Evolutionary conservation across 2,329 filamentous ascomycete genomes (phyloP).

Genomic region (Colletotrichum sp.): DNA sequence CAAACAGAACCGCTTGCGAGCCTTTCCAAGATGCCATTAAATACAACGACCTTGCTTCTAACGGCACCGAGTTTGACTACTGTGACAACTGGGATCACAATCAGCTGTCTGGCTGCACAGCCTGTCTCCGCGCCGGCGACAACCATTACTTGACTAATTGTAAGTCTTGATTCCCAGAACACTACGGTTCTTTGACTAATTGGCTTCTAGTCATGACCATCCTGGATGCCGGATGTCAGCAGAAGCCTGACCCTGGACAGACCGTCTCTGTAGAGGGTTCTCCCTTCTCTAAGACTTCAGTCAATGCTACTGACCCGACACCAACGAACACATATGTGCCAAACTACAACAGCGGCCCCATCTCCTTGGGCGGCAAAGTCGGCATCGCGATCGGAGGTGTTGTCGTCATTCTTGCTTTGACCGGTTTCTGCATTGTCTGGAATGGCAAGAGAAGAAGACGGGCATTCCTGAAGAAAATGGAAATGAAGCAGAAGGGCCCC

Average conservation of each 20-base stretch:
- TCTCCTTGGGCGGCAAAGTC: slow-evolving; percentile 60
- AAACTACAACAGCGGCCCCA: slow-evolving; percentile 46
- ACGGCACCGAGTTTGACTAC: slow-evolving; percentile 55
- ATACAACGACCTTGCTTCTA: slow-evolving; percentile 53
- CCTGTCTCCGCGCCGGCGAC: slow-evolving; percentile 47
- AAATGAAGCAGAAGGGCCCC: slow-evolving; percentile 36
- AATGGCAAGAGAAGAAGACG: slow-evolving; percentile 61
- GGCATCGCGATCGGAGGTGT: slow-evolving; percentile 62
- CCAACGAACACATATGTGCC: slow-evolving; percentile 43
- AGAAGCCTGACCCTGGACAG: slow-evolving; percentile 51
- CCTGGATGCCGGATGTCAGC: slow-evolving; percentile 61
- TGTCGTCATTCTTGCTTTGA: slow-evolving; percentile 48
- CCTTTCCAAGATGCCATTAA: slow-evolving; percentile 50
- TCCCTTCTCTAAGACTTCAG: slow-evolving; percentile 52
- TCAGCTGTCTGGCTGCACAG: slow-evolving; percentile 47
- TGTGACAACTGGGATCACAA: slow-evolving; percentile 53
- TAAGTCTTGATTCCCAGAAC: slow-evolving; percentile 31
- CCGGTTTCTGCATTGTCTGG: slow-evolving; percentile 60
- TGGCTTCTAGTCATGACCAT: slow-evolving; percentile 46
- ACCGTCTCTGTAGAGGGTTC: slow-evolving; percentile 56
- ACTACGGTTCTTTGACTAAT: not conserved
- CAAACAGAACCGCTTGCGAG: slow-evolving; percentile 55
- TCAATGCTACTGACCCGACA: slow-evolving; percentile 57
- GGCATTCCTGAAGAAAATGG: slow-evolving; percentile 53
- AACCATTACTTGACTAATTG: slow-evolving; percentile 59